Evolutionary conservation across 2,329 filamentous ascomycete species (phyloP).

Genomic region (Phaeomoniella chlamydospora): DNA sequence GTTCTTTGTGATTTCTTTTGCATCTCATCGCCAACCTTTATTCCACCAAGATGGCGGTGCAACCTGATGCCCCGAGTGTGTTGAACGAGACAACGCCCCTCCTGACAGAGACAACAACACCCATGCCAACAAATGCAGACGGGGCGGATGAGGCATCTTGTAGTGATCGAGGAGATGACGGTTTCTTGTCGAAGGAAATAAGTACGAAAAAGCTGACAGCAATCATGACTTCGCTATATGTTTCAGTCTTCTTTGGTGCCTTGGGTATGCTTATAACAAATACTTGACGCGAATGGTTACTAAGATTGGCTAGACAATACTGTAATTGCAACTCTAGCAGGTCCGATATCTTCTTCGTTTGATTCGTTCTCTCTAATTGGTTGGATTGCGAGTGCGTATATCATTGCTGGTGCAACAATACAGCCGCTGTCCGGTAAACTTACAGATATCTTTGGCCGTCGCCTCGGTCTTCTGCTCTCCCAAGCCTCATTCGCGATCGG

Average conservation of each 20-base stretch:
- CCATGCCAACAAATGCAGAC: too few species aligned
- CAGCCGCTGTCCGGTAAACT: slow-evolving; percentile 24
- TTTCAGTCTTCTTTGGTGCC: not conserved
- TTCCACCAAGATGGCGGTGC: too few species aligned
- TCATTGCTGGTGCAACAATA: slow-evolving; percentile 61
- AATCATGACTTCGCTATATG: not conserved
- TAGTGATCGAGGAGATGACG: too few species aligned
- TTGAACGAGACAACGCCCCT: too few species aligned
- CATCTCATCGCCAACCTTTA: too few species aligned
- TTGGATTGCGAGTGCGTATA: slow-evolving; percentile 63
- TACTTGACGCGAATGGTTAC: slow-evolving; percentile 10
- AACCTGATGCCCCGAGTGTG: too few species aligned
- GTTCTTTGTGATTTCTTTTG: too few species aligned
- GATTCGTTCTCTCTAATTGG: slow-evolving; percentile 55
- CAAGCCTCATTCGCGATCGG: slow-evolving; percentile 24
- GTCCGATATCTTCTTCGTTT: slow-evolving; percentile 59
- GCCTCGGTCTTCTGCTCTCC: slow-evolving; percentile 23
- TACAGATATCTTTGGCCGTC: slow-evolving; percentile 24
- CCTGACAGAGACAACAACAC: too few species aligned
- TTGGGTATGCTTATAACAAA: not conserved
- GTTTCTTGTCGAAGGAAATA: not conserved
- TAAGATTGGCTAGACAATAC: slow-evolving; percentile 38
- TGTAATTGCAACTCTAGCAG: slow-evolving; percentile 60
- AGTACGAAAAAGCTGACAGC: not conserved
- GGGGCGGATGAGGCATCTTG: too few species aligned